Base-by-base conservation (phyloP, 768 basidiomycete species). In the Floccularia luteovirens region DNA sequence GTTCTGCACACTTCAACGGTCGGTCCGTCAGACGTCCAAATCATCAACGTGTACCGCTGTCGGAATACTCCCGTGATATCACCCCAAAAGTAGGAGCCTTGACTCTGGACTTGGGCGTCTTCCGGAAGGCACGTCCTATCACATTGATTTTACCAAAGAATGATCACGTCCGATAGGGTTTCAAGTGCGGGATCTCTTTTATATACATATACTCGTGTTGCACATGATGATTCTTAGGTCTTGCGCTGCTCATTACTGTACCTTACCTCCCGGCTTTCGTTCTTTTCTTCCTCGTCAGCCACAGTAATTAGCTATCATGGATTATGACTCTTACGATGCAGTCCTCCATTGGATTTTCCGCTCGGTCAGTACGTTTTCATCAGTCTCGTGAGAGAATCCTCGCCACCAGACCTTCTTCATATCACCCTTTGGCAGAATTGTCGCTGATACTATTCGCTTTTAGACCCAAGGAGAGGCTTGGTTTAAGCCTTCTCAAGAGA, bases 401-500 rank as follows among this genome's bases (percentile, higher is more conserved):
- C n/a, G n/a, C n/a, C n/a, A n/a, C n/a, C n/a, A n/a, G n/a, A n/a
- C n/a, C 24, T 22, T 28, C 40, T 16, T 19, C 28, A 13, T 37
- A 28, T 5, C n/a, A 22, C 32, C 24, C 21, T n/a, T 23, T 32
- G 2, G 25, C 17, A 14, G 5, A 3, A 27, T 28, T 24, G 13
- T 36, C 4, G 23, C 23, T 14, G 2, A 8, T 22, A 21, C 22
- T 41, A 31, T 25, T 11, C 23, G 19, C 33, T 24, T 27, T 33
- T 50, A 87, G 82, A 88, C 86, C 1, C 82, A 86, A 53, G 77
- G 80, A 2, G 84, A 87, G 43, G 80, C 86, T 5, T 89, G 86
- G 86, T 88, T 89, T 60, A 89, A 87, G 51, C 85, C 85, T 3
- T 76, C 84, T 0, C 82, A 86, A 50, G 86, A 90, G 59, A 88